Evolutionary conservation across 2,329 filamentous ascomycete genomes (phyloP), one percentile per base, ranked within the genome.

Genomic region (Nemania sp.): DNA sequence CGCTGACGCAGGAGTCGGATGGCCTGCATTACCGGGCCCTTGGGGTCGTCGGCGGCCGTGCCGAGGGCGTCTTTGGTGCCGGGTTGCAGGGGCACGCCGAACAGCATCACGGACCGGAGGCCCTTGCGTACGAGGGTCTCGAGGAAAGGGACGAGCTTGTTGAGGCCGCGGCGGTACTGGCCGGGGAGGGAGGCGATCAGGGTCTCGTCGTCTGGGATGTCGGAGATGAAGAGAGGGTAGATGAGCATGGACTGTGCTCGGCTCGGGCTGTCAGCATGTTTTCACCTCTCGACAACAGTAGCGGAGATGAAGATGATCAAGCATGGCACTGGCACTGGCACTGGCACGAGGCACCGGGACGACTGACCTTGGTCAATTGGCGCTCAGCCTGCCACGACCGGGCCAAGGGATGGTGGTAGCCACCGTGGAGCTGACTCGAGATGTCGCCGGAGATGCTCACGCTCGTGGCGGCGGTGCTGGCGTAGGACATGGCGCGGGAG

Each of bases 141-240:
- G 67, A 98, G 86, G 78, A 94, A 95, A 7, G 91, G 86, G 6
- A 96, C 83, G 60, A 98, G 76, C 69, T 88, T 91, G 81, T 96
- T 96, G 73, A 98, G 75, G 64, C 95, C 94, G 62, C 92, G 88
- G 72, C 94, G 93, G 77, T 89, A 82, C 77, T 98, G 94, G 74
- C 92, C 92, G 1, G 95, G 95, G 3, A 99, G 85, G 18, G 93
- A 97, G 52, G 93, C 89, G 59, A 99, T 96, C 15, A 90, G 83
- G 13, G 89, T 90, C 79, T 97, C 91, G 79, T 98, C 94, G 72
- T 98, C 91, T 37, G 94, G 90, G 72, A 91, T 87, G 77, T 99
- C 95, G 71, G 95, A 96, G 67, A 99, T 87, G 80, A 99, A 99
- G 67, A 99, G 84, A 12, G 95, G 95, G 78, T 96, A 98, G 72